Evolutionary conservation across 2,329 filamentous ascomycete genomes (phyloP), one percentile per base, ranked within the genome.

Genomic region (Fusarium goolgardi): DNA sequence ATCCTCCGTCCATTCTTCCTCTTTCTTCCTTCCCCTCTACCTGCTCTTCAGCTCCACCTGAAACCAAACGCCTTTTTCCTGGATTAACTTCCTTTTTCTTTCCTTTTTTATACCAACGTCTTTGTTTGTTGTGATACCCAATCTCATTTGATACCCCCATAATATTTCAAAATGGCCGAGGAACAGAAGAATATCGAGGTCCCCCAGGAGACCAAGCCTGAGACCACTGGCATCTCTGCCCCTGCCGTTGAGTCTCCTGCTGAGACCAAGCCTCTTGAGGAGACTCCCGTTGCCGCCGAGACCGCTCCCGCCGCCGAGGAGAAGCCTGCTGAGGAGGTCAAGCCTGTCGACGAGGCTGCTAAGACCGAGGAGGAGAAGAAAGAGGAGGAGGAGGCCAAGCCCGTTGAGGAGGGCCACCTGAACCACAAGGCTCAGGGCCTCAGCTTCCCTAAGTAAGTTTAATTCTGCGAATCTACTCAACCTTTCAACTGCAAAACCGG

Each of bases 371-470:
- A 80, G 34, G 78, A 77, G 74, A 81, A 77, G 74, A 81, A 82
- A 73, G 80, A 84, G 69, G 86, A 84, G 69, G 86, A 88, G 67
- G 86, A 87, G 77, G 80, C 83, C 54, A 89, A 90, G 82, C 91
- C 92, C 65, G 85, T 95, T 66, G 90, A 91, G 79, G 94, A 96
- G 81, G 95, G 94, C 67, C 84, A 88, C 73, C 88, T 98, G 55
- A 91, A 92, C 80, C 93, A 97, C 90, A 97, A 97, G 89, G 91
- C 88, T 60, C 90, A 92, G 63, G 92, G 92, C 78, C 86, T 94
- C 69, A 86, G 84, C 81, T 89, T 88, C 79, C 90, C 95, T 83
- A 97, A 96, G 94, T 97, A 87, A 85, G 92, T 59, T 20, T 5
- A 3, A 12, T 3, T 18, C 23, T 18, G 11, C 15, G 3, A 4